Evolutionary conservation across 2,329 filamentous ascomycete genomes (phyloP), one percentile per base, ranked within the genome.

Genomic region (Apiospora pterosperma): DNA sequence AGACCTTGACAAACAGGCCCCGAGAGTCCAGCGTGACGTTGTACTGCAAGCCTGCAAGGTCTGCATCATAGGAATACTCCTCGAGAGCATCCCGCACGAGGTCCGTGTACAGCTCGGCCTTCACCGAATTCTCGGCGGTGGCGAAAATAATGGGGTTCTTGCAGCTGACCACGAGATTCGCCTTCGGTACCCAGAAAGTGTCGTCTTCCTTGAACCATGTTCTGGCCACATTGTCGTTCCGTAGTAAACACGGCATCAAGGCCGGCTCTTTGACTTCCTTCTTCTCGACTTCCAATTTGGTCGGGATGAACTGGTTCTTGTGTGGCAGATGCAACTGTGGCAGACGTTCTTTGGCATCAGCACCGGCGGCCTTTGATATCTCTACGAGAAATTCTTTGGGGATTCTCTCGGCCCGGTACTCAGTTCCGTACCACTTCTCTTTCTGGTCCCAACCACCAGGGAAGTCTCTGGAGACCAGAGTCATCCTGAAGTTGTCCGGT

Each of bases 141-240:
- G 92, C 86, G 75, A 88, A 89, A n/a, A 92, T 88, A 58, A 97
- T 79, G 0, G 93, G 91, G 65, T 90, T 97, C 71, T 90, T 88
- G 69, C 96, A 84, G 70, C 90, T 92, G 68, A 97, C 87, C 69
- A 93, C 87, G 21, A 98, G 82, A 65, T 93, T 96, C 4, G 92
- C 96, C 77, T 97, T 97, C 10, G 96, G 96, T 11, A 98, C 96
- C 94, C 95, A 98, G 78, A 98, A 99, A 0, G 90, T 93, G 71
- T 99, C 96, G 72, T 99, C 96, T 79, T 98, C 98, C 82, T 99
- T 99, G 83, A 90, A 97, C 96, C 96, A 99, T 3, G 92, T 90
- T 36, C 94, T 89, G 0, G 92, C 89, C 38, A 88, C 81, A 6
- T 89, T 84, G 69, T 97, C 95, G 71, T 97, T 93, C 69, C 94